Conservation (phyloP, 179 eudicot species). For the Sideroxylon spinosum region DNA sequence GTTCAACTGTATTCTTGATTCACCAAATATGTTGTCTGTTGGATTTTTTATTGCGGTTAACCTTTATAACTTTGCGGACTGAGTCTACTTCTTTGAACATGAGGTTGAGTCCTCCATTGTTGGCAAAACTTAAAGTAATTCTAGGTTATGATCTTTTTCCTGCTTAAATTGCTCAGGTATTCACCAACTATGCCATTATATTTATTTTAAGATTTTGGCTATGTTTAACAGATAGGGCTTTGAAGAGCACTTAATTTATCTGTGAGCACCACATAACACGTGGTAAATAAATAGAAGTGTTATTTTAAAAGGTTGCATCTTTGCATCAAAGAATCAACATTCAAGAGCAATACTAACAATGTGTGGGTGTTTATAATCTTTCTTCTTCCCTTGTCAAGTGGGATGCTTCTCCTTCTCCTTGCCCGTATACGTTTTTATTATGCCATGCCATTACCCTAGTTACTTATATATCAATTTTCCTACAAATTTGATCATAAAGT, state of each 20-base stretch:
- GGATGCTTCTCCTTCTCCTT: neutral
- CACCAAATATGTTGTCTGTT: neutral
- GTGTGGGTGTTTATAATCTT: neutral
- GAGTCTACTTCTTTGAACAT: neutral
- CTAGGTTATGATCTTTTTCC: neutral
- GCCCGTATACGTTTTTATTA: neutral
- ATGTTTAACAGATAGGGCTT: no score
- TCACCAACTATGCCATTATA: neutral
- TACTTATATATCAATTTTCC: neutral
- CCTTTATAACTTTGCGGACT: neutral
- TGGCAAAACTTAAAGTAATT: neutral
- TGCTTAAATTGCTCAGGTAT: neutral
- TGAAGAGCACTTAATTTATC: neutral
- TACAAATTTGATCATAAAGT: neutral
- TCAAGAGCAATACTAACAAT: neutral
- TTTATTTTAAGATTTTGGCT: neutral
- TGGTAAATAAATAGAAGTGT: neutral
- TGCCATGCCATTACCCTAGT: neutral
- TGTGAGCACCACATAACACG: neutral
- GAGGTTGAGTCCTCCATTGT: neutral
- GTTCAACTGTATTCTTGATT: neutral
- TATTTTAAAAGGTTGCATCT: neutral
- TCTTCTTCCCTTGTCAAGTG: constrained; percentile 4
- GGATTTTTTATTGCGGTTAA: neutral
- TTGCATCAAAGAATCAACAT: neutral